phyloP scores from a whole-genome alignment of 768 basidiomycete species.

The Pleurotus salmoneostramineus region DNA sequence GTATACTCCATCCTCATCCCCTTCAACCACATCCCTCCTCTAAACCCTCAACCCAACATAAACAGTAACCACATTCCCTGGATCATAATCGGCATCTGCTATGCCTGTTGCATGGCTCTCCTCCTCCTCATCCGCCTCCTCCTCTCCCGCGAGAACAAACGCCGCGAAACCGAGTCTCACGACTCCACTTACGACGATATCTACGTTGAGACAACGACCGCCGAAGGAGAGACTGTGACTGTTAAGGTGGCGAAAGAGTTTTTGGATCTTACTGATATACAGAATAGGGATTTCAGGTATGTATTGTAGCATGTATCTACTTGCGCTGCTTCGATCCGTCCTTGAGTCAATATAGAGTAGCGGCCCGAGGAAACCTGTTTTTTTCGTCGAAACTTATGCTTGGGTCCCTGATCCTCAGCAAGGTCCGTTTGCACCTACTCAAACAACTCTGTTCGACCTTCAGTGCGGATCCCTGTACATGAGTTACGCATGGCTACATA shows the following conservation, averaged over 20 bases:
- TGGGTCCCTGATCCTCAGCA: too few species aligned
- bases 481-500: too few species aligned
- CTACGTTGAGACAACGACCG: constrained; percentile 49
- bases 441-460: too few species aligned
- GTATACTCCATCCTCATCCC: neutral
- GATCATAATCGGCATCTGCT: constrained; percentile 70
- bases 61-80: constrained; percentile 70
- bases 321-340: too few species aligned
- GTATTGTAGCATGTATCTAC: constrained; percentile 38
- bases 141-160: constrained; percentile 58
- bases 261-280: constrained; percentile 67
- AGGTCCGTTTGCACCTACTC: too few species aligned
- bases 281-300: constrained; percentile 73
- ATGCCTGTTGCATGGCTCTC: constrained; percentile 44
- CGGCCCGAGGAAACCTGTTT: too few species aligned
- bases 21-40: too few species aligned
- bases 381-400: too few species aligned
- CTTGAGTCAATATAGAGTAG: too few species aligned
- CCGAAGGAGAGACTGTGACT: constrained; percentile 48
- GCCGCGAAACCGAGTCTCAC: constrained; percentile 52
- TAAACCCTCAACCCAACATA: neutral
- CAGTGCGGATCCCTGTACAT: too few species aligned
- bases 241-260: constrained; percentile 71
- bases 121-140: constrained; percentile 47
- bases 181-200: constrained; percentile 57